Evolutionary conservation across 371 early-diverging fungal genomes (phyloP).

Genomic region (Mucor plumbeus): DNA sequence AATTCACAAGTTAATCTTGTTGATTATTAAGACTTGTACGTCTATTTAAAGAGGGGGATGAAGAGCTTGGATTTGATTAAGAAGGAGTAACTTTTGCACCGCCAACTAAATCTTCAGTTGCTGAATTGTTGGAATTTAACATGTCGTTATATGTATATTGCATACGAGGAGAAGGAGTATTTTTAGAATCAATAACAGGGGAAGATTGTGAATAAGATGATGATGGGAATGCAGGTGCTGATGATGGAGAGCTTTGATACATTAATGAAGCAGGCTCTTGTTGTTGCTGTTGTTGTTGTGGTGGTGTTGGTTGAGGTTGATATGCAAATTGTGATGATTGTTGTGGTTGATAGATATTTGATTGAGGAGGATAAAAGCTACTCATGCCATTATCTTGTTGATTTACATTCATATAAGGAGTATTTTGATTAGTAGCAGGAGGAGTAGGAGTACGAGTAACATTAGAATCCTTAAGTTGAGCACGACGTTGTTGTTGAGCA

Average conservation of each 20-base stretch:
- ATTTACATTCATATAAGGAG: neutral
- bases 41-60: neutral
- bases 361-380: conserved; percentile 1
- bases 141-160: neutral
- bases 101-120: neutral
- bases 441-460: neutral
- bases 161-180: neutral
- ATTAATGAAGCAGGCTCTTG: neutral
- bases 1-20: neutral
- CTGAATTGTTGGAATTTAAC: neutral
- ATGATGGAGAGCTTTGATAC: conserved; percentile 6
- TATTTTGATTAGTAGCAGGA: neutral
- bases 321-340: conserved; percentile 5
- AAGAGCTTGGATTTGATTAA: neutral
- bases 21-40: neutral
- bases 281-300: neutral
- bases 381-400: neutral
- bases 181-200: neutral
- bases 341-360: conserved; percentile 4
- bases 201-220: neutral
- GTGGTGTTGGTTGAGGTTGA: neutral
- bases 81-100: neutral
- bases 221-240: neutral
- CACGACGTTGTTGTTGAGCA: conserved; percentile 1
- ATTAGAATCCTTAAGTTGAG: conserved; percentile 1